Evolutionary conservation across 176 grass and related monocot species (phyloP), one percentile per base, ranked within the genome.

Genomic region (Eragrostis nindensis): DNA sequence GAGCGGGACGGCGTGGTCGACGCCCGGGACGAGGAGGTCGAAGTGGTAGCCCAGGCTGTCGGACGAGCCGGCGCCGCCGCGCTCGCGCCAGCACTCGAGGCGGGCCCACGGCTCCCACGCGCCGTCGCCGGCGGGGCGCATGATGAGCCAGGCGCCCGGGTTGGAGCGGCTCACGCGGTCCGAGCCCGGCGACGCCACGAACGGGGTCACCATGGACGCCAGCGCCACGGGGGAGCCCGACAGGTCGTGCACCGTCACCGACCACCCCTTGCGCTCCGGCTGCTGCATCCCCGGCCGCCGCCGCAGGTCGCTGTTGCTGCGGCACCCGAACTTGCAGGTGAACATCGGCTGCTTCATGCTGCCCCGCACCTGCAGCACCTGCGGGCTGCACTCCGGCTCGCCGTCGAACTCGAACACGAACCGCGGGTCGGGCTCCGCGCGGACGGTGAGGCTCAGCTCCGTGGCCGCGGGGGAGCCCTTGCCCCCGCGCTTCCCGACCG

Each of bases 211-310:
- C 96, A 99, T 99, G 42, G 96, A 99, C 1, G 96, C 96, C 24
- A 99, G 78, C 43, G 96, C 96, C 10, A 99, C 93, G 9, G 96
- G 90, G 4, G 96, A 95, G 4, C 96, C 96, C 5, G 93, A 95
- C 11, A 99, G 93, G 67, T 99, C 96, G 82, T 99, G 96, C 43
- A 99, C 92, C n/a, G 90, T 99, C 10, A 95, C 90, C 11, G 96
- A 99, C 96, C 96, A 99, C 18, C 96, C 96, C 79, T 99, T 99
- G 11, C 96, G 82, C 72, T 99, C n/a, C n/a, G n/a, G n/a, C n/a
- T n/a, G n/a, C n/a, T n/a, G n/a, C n/a, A n/a, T n/a, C n/a, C n/a
- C 88, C 66, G 86, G 82, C 74, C 85, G 86, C n/a, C n/a, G n/a
- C 11, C 90, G 89, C 48, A 94, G 90, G 78, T 99, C 96, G 80